A percentile compares a stretch with the other conserved stretches of the same genome.
Evolutionary conservation across 2,329 filamentous ascomycete genomes (phyloP).

Genomic region (Penicillium digitatum): DNA sequence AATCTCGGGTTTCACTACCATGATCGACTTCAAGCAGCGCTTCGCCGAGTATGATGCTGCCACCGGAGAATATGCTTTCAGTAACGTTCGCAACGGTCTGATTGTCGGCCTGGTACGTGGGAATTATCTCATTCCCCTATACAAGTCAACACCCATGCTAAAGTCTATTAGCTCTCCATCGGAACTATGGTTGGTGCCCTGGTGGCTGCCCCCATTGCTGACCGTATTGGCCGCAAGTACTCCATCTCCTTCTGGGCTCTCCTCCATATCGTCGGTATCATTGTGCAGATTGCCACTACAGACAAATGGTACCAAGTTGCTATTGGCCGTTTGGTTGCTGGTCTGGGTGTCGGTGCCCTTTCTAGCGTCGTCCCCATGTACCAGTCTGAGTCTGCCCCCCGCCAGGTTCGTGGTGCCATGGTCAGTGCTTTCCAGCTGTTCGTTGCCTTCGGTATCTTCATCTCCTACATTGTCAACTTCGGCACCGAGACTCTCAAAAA

Average conservation of each 20-base stretch:
- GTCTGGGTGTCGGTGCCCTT: conserved; percentile 47
- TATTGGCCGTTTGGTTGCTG: conserved; percentile 46
- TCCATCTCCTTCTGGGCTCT: conserved; percentile 46
- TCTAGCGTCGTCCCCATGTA: conserved; percentile 49
- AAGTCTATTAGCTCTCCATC: conserved; percentile 38
- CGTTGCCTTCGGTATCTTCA: conserved; percentile 49
- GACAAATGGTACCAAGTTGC: conserved; percentile 45
- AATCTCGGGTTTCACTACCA: conserved; percentile 46
- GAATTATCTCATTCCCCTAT: background rate
- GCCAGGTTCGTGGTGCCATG: conserved; percentile 48
- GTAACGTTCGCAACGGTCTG: conserved; percentile 43
- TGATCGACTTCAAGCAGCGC: conserved; percentile 44
- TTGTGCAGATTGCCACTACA: conserved; percentile 45
- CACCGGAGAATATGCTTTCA: conserved; percentile 38
- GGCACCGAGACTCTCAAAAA: conserved; percentile 41
- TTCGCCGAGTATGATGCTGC: conserved; percentile 36
- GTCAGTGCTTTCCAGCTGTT: conserved; percentile 50
- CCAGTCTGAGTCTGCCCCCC: conserved; percentile 46
- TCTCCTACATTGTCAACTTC: conserved; percentile 49
- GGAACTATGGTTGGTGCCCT: conserved; percentile 44
- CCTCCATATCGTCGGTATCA: conserved; percentile 45
- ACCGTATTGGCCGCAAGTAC: conserved; percentile 44
- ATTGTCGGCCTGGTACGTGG: conserved; percentile 44
- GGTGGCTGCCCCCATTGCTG: conserved; percentile 44
- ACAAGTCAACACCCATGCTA: conserved; percentile 1